Conservation (phyloP, 2,329 filamentous ascomycete genomes). For the Biscogniauxia mediterranea region DNA sequence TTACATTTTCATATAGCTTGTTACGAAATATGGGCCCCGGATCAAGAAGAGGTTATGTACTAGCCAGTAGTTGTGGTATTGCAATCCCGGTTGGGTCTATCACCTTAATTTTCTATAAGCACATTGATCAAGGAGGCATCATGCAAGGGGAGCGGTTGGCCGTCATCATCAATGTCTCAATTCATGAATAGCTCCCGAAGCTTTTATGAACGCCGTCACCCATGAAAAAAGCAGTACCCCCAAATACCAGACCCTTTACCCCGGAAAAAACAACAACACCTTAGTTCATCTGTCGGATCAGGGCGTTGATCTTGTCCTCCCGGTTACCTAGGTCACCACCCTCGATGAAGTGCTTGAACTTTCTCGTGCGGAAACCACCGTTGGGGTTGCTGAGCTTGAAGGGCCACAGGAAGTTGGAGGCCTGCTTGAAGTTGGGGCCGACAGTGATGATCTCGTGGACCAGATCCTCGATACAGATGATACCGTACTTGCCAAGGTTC, state of each 20-base stretch:
- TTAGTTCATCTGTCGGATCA: slow-evolving; percentile 99
- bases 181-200: slow-evolving; percentile 35
- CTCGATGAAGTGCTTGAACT: slow-evolving; percentile 99
- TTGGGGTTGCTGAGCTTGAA: slow-evolving; percentile 99
- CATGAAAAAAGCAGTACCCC: slow-evolving; percentile 35
- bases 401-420: slow-evolving; percentile 98
- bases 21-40: no score
- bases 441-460: slow-evolving; percentile 99
- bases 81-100: background rate
- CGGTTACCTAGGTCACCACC: slow-evolving; percentile 98
- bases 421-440: slow-evolving; percentile 99
- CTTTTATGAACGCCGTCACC: slow-evolving; percentile 35
- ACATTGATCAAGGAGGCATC: background rate
- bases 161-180: slow-evolving; percentile 34
- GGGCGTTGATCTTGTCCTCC: slow-evolving; percentile 94
- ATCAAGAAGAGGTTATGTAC: no score
- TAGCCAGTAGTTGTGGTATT: background rate
- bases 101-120: background rate
- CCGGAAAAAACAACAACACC: slow-evolving; percentile 22
- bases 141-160: slow-evolving; percentile 16
- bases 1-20: no score
- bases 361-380: slow-evolving; percentile 92
- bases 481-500: slow-evolving; percentile 95
- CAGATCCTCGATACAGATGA: slow-evolving; percentile 98
- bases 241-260: slow-evolving; percentile 31